Base-by-base conservation (phyloP, 306 rosid species). In the Nissolia schottii region DNA sequence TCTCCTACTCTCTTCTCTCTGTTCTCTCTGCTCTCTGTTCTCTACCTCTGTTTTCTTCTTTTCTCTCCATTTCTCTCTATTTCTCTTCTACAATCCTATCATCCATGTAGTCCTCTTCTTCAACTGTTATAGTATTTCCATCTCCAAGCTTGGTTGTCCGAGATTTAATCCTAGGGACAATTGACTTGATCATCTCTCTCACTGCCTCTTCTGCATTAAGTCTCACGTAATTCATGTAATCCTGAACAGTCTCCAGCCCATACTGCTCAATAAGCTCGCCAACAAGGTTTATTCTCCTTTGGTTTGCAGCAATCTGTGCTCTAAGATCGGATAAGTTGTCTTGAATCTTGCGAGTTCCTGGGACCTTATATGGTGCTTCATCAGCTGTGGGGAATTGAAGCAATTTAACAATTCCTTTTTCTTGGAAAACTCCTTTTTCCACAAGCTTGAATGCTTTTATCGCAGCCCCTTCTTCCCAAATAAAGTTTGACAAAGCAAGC, bases 71-170 rank as follows among this genome's bases (percentile, higher is more conserved):
- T n/a, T n/a, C n/a, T n/a, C n/a, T n/a, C n/a, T n/a, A n/a, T n/a
- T n/a, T n/a, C n/a, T n/a, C n/a, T n/a, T n/a, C n/a, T n/a, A 84
- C 67, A 45, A 97, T 90, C 7, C 98, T 93, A 63, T 93, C 98
- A 81, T 93, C 98, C 98, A 93, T 93, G 85, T 82, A 90, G 80
- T 93, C 98, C 86, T 93, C 93, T 79, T 93, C 97, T 78, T 87
- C 96, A 19, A 93, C 69, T 54, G 84, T 80, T 32, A 85, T 83
- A 18, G 49, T 64, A 60, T 58, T 77, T 56, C 41, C 71, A 54
- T 77, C 14, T 8, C 43, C 41, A 35, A 9, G 41, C 11, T 6
- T 35, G 41, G 41, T 73, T 57, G 89, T 73, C 73, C 74, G 75
- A 7, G 92, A 77, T 29, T 80, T 78, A 79, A 89, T 87, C 72